Percentiles rank a stretch among this genome's conserved stretches.
Evolutionary conservation across 257 asterid species (phyloP).

Genomic region (Cynanchum wilfordii): DNA sequence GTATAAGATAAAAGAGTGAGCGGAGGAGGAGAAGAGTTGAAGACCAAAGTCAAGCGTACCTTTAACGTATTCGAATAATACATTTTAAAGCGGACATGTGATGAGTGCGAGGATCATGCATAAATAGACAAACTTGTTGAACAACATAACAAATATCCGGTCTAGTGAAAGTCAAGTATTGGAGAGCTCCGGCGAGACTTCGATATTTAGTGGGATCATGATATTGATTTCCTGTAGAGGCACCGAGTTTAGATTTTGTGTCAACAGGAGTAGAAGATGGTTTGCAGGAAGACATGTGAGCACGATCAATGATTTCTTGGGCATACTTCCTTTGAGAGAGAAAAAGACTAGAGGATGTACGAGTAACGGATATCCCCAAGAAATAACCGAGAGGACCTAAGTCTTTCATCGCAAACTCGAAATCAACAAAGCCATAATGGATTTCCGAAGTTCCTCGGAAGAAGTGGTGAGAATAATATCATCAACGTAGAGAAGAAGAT

Average conservation of each 20-base stretch:
- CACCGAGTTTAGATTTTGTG: not conserved
- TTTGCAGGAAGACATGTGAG: not conserved
- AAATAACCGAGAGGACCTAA: not conserved
- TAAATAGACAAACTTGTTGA: too few relatives aligned
- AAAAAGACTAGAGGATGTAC: not conserved
- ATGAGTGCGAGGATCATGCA: too few relatives aligned
- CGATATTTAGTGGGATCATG: too few relatives aligned
- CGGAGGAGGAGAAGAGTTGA: accelerated
- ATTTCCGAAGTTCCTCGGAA: not conserved
- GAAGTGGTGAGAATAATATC: not conserved
- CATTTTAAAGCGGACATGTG: too few relatives aligned
- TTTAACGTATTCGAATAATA: too few relatives aligned
- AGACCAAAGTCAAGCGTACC: too few relatives aligned
- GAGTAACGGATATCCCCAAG: too few relatives aligned
- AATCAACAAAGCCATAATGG: not conserved
- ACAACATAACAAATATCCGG: too few relatives aligned
- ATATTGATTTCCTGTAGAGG: not conserved
- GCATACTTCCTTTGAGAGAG: not conserved
- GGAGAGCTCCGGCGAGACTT: too few relatives aligned
- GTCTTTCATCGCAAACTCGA: not conserved
- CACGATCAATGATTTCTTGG: not conserved
- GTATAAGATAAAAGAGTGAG: too few relatives aligned
- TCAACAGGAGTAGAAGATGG: not conserved
- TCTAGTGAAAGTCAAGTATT: too few relatives aligned
- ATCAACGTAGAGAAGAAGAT: not conserved